These are phyloP conservation scores for Lippia alba DNA, from an alignment of 305 asterid species.

Conservation along the genomic window DNA sequence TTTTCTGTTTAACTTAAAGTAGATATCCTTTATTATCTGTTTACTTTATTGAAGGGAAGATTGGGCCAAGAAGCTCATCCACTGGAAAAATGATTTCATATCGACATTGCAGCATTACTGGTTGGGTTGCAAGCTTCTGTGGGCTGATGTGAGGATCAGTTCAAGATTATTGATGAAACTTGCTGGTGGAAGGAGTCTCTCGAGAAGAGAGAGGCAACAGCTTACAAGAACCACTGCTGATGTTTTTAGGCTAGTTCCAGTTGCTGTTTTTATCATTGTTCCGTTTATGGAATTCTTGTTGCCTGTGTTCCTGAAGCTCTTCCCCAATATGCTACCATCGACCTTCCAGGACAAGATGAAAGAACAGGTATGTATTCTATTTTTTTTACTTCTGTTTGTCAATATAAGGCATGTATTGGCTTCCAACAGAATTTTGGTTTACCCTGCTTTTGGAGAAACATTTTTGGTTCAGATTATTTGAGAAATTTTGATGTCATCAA, in stretches of 20 bases:
- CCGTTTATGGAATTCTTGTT: constrained; percentile 97
- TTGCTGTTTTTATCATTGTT: constrained; percentile 86
- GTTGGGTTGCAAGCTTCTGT: constrained; percentile 86
- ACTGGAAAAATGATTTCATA: constrained; percentile 88
- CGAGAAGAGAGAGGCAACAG: constrained; percentile 96
- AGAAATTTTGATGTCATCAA: constrained; percentile 7
- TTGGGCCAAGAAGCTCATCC: constrained; percentile 83
- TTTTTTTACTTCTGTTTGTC: constrained; percentile 1
- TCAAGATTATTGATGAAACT: constrained; percentile 79
- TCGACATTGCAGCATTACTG: constrained; percentile 91
- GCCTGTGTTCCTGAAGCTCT: constrained; percentile 89
- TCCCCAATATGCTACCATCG: constrained; percentile 96
- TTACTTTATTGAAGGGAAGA: constrained; percentile 62
- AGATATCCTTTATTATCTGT: constrained; percentile 19
- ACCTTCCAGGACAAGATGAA: constrained; percentile 98
- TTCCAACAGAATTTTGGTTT: background rate
- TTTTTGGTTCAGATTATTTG: background rate
- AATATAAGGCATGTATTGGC: constrained; percentile 24
- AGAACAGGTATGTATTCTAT: constrained; percentile 70
- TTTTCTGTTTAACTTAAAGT: constrained; percentile 13
- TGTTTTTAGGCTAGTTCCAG: constrained; percentile 94
- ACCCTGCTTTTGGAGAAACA: background rate
- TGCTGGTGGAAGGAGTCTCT: constrained; percentile 84
- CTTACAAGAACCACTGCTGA: constrained; percentile 95
- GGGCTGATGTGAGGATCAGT: constrained; percentile 94